Evolutionary conservation across 208 protist species (phyloP).

Genomic region (Acanthamoeba castellanii): DNA sequence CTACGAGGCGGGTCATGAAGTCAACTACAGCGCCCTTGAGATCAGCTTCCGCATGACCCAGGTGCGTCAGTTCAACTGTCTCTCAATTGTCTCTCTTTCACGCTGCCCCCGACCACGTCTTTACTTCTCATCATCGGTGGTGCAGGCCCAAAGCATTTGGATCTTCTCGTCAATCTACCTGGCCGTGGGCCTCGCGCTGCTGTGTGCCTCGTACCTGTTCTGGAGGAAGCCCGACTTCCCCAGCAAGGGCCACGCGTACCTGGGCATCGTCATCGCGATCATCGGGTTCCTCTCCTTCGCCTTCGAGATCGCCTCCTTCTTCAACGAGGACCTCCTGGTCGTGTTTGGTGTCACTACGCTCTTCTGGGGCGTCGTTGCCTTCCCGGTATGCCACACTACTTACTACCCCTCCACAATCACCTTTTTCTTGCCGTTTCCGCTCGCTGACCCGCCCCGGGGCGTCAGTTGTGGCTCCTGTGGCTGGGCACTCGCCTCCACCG

Average conservation of each 20-base stretch:
- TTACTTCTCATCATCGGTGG: background rate
- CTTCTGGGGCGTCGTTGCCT: slow-evolving; percentile 51
- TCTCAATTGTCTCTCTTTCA: background rate
- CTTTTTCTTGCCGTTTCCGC: no score
- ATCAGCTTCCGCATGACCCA: slow-evolving; percentile 50
- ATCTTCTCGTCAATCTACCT: slow-evolving; percentile 62
- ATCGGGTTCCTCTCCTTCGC: slow-evolving; percentile 15
- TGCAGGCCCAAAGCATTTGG: slow-evolving; percentile 65
- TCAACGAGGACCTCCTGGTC: slow-evolving; percentile 18
- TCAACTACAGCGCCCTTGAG: background rate
- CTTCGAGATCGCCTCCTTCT: slow-evolving; percentile 43
- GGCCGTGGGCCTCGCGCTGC: background rate
- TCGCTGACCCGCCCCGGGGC: no score
- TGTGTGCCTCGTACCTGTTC: slow-evolving; percentile 40
- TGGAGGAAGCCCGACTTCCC: slow-evolving; percentile 19
- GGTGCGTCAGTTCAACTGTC: background rate
- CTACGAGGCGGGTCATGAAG: background rate
- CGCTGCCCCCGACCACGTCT: background rate
- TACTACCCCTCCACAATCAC: background rate
- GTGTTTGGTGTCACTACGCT: slow-evolving; percentile 27
- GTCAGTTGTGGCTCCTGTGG: slow-evolving; percentile 18
- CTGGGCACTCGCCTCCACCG: slow-evolving; percentile 38
- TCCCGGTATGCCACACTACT: background rate
- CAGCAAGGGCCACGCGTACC: slow-evolving; percentile 44
- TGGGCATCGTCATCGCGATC: slow-evolving; percentile 14